Percentiles rank a stretch among this genome's conserved stretches.
phyloP scores from a whole-genome alignment of 208 protist genomes.

The Wallacemonas sp. region DNA sequence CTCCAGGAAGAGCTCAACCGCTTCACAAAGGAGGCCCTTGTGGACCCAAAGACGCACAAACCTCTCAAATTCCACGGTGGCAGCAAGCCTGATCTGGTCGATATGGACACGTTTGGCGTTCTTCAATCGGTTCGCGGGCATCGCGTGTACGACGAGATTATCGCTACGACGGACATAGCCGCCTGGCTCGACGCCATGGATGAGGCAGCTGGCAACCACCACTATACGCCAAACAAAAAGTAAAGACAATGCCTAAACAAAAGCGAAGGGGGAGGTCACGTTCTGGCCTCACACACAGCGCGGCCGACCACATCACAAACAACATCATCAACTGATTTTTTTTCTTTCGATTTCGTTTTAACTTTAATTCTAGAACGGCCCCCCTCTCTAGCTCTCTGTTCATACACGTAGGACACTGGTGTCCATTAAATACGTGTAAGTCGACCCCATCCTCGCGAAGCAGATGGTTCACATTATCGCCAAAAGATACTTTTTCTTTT shows the following conservation, averaged over 20 bases:
- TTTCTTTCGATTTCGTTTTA: no score
- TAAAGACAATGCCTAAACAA: no score
- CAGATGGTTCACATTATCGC: no score
- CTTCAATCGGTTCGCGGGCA: conserved; percentile 85
- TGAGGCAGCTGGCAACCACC: conserved; percentile 23
- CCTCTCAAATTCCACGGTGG: conserved; percentile 77
- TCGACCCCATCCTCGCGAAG: no score
- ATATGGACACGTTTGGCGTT: conserved; percentile 90
- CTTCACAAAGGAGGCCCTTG: conserved; percentile 65
- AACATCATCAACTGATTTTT: no score
- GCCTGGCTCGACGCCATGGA: conserved; percentile 76
- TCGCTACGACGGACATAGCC: conserved; percentile 50
- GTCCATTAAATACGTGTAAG: no score
- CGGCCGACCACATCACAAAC: background rate
- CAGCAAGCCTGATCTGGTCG: conserved; percentile 77
- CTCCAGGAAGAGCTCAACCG: conserved; percentile 72
- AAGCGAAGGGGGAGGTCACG: no score
- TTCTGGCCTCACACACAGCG: no score
- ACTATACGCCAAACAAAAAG: conserved; percentile 11
- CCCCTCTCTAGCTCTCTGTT: no score
- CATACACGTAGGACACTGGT: no score
- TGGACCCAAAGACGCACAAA: conserved; percentile 59
- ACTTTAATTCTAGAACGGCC: no score
- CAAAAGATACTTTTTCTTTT: no score
- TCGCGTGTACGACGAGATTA: conserved; percentile 83